Percentiles rank a stretch among this genome's conserved stretches.
phyloP scores from a whole-genome alignment of 1,284 basidiomycete species.

The Ceratobasidium papillatum region DNA sequence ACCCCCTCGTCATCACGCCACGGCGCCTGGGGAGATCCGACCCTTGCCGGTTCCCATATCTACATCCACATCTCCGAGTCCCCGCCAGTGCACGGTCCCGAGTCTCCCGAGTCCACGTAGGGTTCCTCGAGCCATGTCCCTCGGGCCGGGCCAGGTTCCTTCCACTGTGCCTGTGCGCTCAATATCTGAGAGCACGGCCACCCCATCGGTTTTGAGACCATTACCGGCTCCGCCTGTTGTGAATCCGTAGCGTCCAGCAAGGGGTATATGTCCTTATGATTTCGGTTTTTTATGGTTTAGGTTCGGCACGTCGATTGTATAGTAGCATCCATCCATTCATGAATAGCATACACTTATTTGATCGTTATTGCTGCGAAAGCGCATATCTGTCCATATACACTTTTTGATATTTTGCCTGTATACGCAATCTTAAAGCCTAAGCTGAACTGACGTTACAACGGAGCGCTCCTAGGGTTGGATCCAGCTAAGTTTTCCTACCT shows the following conservation, averaged over 20 bases:
- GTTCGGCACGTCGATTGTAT: too few species aligned
- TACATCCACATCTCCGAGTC: too few species aligned
- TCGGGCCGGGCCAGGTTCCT: background rate
- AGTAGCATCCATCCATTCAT: too few species aligned
- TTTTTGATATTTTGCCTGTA: too few species aligned
- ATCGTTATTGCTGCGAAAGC: too few species aligned
- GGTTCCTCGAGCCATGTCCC: background rate
- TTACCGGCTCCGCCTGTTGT: background rate
- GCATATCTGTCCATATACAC: too few species aligned
- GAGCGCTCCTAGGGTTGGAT: too few species aligned
- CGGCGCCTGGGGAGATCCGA: background rate
- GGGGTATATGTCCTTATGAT: background rate
- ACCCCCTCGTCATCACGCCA: background rate
- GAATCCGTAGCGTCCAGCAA: background rate
- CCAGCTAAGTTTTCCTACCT: too few species aligned
- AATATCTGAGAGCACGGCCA: background rate
- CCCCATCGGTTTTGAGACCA: background rate
- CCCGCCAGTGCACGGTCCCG: too few species aligned
- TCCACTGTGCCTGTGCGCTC: background rate
- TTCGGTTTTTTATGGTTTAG: background rate
- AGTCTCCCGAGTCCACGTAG: background rate
- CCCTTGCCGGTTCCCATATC: conserved; percentile 9
- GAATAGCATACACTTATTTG: too few species aligned
- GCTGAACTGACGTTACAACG: too few species aligned
- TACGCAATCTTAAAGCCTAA: too few species aligned